These are phyloP conservation scores for Gaeumannomyces tritici DNA, from an alignment of 2,329 filamentous ascomycete genomes.

Conservation along the genomic window DNA sequence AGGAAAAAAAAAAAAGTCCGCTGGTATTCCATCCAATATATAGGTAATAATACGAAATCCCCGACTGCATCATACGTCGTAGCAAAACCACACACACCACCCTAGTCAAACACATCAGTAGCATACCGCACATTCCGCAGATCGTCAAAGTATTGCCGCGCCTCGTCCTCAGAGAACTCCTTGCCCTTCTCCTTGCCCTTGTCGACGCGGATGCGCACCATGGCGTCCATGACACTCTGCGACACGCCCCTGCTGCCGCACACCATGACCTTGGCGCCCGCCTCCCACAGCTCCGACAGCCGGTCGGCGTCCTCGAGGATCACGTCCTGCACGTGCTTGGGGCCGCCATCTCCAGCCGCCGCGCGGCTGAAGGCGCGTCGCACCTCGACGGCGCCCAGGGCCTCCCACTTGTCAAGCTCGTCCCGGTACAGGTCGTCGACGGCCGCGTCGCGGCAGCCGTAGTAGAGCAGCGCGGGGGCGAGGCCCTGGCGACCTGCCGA, in stretches of 20 bases:
- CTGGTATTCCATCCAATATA: too few relatives aligned
- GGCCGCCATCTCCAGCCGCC: conserved; percentile 30
- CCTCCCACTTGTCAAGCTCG: conserved; percentile 7
- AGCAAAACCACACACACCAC: background rate
- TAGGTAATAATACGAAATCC: background rate
- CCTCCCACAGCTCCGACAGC: conserved; percentile 26
- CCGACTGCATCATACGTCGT: background rate
- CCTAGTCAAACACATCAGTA: background rate
- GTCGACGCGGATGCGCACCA: background rate
- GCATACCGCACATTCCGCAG: conserved; percentile 1
- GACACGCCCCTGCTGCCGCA: conserved; percentile 35
- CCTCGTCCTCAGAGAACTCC: background rate
- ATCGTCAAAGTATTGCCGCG: conserved; percentile 1
- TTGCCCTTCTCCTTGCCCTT: background rate
- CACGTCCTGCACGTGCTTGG: conserved; percentile 36
- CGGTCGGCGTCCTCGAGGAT: conserved; percentile 25
- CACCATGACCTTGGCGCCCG: conserved; percentile 48
- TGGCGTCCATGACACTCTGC: conserved; percentile 1
- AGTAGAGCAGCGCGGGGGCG: conserved; percentile 10
- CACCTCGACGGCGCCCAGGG: conserved; percentile 6
- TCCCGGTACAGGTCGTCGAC: conserved; percentile 10
- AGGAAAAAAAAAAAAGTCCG: too few relatives aligned
- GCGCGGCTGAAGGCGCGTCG: conserved; percentile 7
- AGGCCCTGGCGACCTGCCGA: conserved; percentile 22
- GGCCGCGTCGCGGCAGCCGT: conserved; percentile 9